Percentiles rank a stretch among this genome's conserved stretches.
phyloP scores from a whole-genome alignment of 2,329 filamentous ascomycete species.

The Fusarium sp. region DNA sequence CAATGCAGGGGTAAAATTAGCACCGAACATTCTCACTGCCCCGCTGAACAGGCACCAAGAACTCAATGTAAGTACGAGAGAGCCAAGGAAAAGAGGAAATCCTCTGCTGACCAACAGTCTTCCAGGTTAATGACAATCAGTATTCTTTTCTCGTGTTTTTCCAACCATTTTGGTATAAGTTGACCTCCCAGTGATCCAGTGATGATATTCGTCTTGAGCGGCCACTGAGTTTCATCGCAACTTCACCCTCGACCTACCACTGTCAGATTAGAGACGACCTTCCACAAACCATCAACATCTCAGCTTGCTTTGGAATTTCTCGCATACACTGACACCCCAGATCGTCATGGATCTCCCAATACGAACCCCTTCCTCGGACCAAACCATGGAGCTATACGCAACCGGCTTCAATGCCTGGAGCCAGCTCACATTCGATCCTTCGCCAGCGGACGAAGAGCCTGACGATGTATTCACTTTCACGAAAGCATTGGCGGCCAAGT shows the following conservation, averaged over 20 bases:
- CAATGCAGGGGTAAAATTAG: not conserved
- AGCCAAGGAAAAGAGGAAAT: not conserved
- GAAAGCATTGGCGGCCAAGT: conserved; percentile 53
- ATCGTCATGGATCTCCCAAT: conserved; percentile 23
- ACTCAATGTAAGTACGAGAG: not conserved
- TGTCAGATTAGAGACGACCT: not conserved
- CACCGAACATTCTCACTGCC: not conserved
- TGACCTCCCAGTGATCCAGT: not conserved
- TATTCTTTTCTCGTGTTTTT: too few relatives aligned
- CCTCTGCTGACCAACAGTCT: not conserved
- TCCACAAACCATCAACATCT: not conserved
- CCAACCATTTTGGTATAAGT: not conserved
- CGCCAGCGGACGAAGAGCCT: conserved; percentile 49
- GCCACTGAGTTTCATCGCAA: not conserved
- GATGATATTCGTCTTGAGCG: not conserved
- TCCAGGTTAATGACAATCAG: not conserved
- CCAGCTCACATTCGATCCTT: conserved; percentile 59
- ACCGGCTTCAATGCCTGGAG: conserved; percentile 70
- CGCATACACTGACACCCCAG: too few relatives aligned
- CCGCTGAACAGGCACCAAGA: not conserved
- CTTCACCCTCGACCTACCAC: not conserved
- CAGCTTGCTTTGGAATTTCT: too few relatives aligned
- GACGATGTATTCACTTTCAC: conserved; percentile 61
- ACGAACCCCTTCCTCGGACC: not conserved
- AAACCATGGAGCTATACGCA: conserved; percentile 63